phyloP scores from a whole-genome alignment of 2,329 filamentous ascomycete species.

The Botryotinia globosa region DNA sequence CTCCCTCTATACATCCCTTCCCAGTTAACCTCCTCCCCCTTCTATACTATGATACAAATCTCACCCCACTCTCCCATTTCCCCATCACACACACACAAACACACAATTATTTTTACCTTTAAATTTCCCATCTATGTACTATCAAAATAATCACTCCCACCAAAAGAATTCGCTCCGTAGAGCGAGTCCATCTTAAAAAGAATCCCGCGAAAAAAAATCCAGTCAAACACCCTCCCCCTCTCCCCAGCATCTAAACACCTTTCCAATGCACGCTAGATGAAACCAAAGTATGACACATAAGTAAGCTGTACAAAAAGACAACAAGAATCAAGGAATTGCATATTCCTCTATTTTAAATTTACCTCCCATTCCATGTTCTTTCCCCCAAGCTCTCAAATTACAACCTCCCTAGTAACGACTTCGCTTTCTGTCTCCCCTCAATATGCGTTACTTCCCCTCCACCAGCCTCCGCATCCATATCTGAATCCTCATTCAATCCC shows the following conservation, averaged over 20 bases:
- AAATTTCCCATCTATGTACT: not conserved
- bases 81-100: not conserved
- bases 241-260: constrained; percentile 9
- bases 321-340: not conserved
- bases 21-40: not conserved
- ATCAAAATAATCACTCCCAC: not conserved
- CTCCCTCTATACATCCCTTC: not conserved
- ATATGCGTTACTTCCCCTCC: not conserved
- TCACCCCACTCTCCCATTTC: not conserved
- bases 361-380: not conserved
- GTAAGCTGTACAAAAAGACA: not conserved
- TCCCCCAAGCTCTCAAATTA: not conserved
- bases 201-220: not conserved
- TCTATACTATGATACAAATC: not conserved
- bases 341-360: not conserved
- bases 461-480: not conserved
- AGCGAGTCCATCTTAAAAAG: not conserved
- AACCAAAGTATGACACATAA: not conserved
- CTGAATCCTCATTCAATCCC: not conserved
- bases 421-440: not conserved
- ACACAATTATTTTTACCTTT: not conserved
- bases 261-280: constrained; percentile 5
- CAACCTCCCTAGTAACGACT: constrained; percentile 3
- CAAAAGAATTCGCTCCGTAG: not conserved
- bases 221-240: not conserved